Conservation (phyloP, 2,329 filamentous ascomycete species). For the Pestalotiopsis sp. region DNA sequence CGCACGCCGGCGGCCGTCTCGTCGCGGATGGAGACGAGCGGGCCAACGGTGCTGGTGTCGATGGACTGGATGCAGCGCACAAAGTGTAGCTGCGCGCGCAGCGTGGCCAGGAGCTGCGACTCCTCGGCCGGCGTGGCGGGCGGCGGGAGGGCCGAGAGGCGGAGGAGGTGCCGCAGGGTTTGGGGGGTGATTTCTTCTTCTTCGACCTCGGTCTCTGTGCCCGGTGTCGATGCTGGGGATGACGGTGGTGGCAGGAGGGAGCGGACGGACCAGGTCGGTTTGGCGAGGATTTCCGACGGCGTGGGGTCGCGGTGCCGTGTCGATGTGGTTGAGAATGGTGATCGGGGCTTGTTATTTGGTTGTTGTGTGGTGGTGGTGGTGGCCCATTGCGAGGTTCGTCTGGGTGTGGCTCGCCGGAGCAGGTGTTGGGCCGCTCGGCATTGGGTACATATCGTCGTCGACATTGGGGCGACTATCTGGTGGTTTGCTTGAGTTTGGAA, state of each 20-base stretch:
- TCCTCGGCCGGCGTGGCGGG: conserved; percentile 68
- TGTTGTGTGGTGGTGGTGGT: neutral
- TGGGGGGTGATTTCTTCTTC: conserved; percentile 58
- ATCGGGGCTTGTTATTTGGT: neutral
- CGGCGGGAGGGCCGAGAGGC: conserved; percentile 82
- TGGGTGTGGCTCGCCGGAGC: neutral
- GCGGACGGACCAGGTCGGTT: conserved; percentile 81
- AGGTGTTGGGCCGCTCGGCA: conserved; percentile 23
- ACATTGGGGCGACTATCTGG: conserved; percentile 17
- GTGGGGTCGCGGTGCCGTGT: neutral
- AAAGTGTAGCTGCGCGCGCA: conserved; percentile 85
- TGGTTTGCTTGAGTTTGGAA: neutral
- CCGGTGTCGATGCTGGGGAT: conserved; percentile 19
- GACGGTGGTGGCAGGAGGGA: conserved; percentile 63
- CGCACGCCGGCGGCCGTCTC: conserved; percentile 62
- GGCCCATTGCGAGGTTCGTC: neutral
- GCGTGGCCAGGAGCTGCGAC: conserved; percentile 68
- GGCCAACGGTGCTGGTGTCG: conserved; percentile 71
- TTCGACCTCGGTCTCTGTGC: conserved; percentile 10
- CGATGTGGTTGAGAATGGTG: neutral
- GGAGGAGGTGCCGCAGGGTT: conserved; percentile 81
- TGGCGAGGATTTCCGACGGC: conserved; percentile 55
- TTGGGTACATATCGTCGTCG: conserved; percentile 23
- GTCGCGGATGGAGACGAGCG: conserved; percentile 79
- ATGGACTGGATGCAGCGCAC: conserved; percentile 84